A percentile compares a stretch with the other conserved stretches of the same genome.
phyloP scores from a whole-genome alignment of 2,329 filamentous ascomycete genomes.

The Arachnomyces sp. region DNA sequence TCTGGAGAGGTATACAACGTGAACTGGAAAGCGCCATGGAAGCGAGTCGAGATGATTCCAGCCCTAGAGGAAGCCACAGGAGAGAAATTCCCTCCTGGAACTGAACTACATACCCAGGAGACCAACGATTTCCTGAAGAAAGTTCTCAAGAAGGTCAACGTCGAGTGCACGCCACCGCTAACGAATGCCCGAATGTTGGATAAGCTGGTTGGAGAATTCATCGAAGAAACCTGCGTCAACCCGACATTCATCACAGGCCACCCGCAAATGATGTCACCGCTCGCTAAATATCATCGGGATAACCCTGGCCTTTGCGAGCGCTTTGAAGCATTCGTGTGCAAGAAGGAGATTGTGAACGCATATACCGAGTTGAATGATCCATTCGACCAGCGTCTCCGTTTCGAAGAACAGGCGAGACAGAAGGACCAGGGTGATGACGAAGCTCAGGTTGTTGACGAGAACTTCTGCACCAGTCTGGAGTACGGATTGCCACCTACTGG shows the following conservation, averaged over 20 bases:
- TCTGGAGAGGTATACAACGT: conserved; percentile 78
- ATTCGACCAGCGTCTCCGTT: conserved; percentile 83
- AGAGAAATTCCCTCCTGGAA: conserved; percentile 85
- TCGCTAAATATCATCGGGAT: conserved; percentile 88
- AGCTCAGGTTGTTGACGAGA: conserved; percentile 92
- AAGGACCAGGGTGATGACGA: conserved; percentile 97
- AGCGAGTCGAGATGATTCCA: conserved; percentile 89
- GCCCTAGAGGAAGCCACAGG: conserved; percentile 81
- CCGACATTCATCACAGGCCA: conserved; percentile 88
- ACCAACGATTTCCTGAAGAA: conserved; percentile 79
- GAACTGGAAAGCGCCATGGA: conserved; percentile 95
- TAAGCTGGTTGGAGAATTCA: conserved; percentile 86
- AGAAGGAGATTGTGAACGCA: conserved; percentile 94
- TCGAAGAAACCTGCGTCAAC: conserved; percentile 88
- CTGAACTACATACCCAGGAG: conserved; percentile 82
- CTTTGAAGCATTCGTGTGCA: conserved; percentile 94
- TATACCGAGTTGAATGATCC: conserved; percentile 98
- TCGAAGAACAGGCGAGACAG: conserved; percentile 91
- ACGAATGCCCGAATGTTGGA: conserved; percentile 97
- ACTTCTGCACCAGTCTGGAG: conserved; percentile 83
- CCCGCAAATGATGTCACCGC: conserved; percentile 79
- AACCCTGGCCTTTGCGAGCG: conserved; percentile 84
- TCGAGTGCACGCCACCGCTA: conserved; percentile 81
- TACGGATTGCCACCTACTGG: conserved; percentile 88
- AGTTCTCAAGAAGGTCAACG: conserved; percentile 78